These are phyloP conservation scores for Didymella glomerata DNA, from an alignment of 2,329 filamentous ascomycete species.

Conservation along the genomic window DNA sequence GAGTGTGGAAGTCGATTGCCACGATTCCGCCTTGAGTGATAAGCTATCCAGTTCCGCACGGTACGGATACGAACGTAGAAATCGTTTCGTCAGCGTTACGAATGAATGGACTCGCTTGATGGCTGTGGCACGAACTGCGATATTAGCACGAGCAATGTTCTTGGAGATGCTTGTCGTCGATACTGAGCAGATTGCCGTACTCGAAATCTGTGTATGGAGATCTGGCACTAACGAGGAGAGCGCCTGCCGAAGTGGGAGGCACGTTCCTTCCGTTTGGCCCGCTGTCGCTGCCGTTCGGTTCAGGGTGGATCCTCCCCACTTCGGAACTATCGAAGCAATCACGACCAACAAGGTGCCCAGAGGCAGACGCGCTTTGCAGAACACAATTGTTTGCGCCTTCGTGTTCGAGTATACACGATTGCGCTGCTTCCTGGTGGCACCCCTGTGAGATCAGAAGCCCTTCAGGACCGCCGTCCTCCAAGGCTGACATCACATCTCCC, in stretches of 20 bases:
- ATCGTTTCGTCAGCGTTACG: neutral
- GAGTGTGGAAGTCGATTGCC: neutral
- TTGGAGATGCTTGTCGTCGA: constrained; percentile 2
- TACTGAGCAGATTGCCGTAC: neutral
- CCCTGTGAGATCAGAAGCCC: neutral
- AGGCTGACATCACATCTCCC: constrained; percentile 20
- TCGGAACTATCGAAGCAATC: constrained; percentile 21
- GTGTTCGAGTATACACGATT: neutral
- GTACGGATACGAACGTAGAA: neutral
- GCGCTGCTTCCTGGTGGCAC: constrained; percentile 1
- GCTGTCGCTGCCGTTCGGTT: constrained; percentile 8
- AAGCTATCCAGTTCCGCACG: neutral
- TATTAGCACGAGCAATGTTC: neutral
- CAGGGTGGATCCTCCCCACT: constrained; percentile 12
- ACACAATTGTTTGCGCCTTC: neutral
- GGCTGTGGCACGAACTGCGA: neutral
- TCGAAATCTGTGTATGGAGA: constrained; percentile 4
- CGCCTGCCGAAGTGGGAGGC: constrained; percentile 13
- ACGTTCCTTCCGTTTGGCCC: constrained; percentile 25
- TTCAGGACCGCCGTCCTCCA: constrained; percentile 1
- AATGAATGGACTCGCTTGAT: neutral
- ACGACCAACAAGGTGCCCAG: constrained; percentile 22
- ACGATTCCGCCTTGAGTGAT: neutral
- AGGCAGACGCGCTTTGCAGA: constrained; percentile 2
- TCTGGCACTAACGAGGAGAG: constrained; percentile 13